Evolutionary conservation across 1,284 basidiomycete genomes (phyloP).

Genomic region (Tilletia indica): DNA sequence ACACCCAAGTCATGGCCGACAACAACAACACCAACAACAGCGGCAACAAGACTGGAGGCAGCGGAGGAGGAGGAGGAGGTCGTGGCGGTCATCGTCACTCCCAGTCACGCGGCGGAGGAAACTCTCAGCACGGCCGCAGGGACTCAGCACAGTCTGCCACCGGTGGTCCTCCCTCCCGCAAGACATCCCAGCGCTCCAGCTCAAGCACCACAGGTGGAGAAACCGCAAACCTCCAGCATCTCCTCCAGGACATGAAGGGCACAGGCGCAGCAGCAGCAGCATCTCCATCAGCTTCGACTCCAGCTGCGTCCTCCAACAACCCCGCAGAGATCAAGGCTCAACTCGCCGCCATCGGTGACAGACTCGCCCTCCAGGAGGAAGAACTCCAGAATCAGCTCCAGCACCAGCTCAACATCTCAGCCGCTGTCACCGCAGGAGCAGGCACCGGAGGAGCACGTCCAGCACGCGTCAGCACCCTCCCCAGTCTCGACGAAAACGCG

Average conservation of each 20-base stretch:
- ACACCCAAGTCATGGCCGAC: neutral
- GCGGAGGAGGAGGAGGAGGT: neutral
- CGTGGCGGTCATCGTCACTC: slow-evolving; percentile 10
- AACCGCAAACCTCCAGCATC: neutral
- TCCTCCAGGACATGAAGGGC: neutral
- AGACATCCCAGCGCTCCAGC: neutral
- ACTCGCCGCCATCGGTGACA: slow-evolving; percentile 12
- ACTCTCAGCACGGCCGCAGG: neutral
- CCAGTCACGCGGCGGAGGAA: slow-evolving; percentile 9
- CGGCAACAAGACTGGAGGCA: slow-evolving; percentile 2
- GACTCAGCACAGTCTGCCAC: neutral
- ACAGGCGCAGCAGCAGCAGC: neutral
- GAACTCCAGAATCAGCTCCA: slow-evolving; percentile 14
- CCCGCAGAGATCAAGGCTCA: slow-evolving; percentile 2
- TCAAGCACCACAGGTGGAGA: neutral
- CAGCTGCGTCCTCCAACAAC: neutral
- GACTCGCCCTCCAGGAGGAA: slow-evolving; percentile 15
- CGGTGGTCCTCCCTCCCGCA: neutral
- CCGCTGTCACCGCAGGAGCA: neutral
- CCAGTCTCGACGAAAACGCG: slow-evolving; percentile 47
- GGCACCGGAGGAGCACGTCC: slow-evolving; percentile 23
- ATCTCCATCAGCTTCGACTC: neutral
- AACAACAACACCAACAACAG: neutral
- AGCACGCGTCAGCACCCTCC: slow-evolving; percentile 30
- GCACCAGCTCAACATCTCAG: slow-evolving; percentile 39